Base-by-base conservation (phyloP, 805 yeast genomes). In the Hanseniaspora lachancei region DNA sequence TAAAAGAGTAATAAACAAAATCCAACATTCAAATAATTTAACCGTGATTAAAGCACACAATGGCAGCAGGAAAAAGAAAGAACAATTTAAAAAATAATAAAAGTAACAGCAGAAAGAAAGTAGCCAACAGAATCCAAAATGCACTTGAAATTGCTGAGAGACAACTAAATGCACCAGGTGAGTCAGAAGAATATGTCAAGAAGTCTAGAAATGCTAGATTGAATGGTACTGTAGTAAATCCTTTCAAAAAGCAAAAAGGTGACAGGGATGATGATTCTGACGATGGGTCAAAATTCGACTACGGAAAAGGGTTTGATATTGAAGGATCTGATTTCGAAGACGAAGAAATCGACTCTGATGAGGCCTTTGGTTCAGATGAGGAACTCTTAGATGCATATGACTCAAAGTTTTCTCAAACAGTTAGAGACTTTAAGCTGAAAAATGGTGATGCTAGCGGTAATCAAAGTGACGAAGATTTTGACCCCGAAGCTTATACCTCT, bases 341-440 rank as follows among this genome's bases (percentile, higher is more conserved):
- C 62, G 86, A 80, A 63, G 86, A 85, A 58, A 72, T 85, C 47
- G 87, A 84, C 62, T 86, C 95, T 0, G 96, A 89, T 66, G 96
- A 85, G 62, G 96, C 95, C 0, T 69, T 86, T 58, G 95, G 93
- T 0, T 82, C 93, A 0, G 95, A 78, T 57, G 89, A 84, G 61
- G 87, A 81, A 54, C n/a, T 49, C 10, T 79, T 76, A 57, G 86
- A 81, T 55, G 77, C 74, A 8, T 68, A 82, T 61, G 77, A 78
- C 66, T 78, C 86, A 34, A 83, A 79, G 64, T 79, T 82, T 60
- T 81, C 88, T 6, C 86, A 83, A 63, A 78, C 84, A 15, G 69
- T 82, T 46, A 77, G 88, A 68, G 87, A 81, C 64, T 73, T 72
- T 58, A 66, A 64, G 40, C 75, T 73, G 62, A 67, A 64, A 57